Evolutionary conservation across 805 yeast genomes (phyloP).

Genomic region (Ogataea populi-albae): DNA sequence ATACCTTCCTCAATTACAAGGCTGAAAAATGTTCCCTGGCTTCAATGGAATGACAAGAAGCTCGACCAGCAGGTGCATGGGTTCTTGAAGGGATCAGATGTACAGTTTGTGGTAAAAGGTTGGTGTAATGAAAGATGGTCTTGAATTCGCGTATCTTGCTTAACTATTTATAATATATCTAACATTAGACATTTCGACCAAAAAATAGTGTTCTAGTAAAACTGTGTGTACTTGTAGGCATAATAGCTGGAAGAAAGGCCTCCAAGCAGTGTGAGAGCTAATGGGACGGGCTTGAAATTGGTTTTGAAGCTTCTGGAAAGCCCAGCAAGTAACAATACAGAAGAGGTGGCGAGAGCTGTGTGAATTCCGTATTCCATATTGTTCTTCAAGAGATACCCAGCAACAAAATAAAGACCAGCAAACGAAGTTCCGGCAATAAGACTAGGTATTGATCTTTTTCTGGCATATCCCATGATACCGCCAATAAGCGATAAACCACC

Average conservation of each 20-base stretch:
- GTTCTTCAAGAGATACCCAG: constrained; percentile 70
- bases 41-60: constrained; percentile 9
- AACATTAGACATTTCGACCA: too few species aligned
- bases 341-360: constrained; percentile 70
- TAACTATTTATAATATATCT: too few species aligned
- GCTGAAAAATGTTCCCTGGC: constrained; percentile 16
- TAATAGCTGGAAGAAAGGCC: constrained; percentile 64
- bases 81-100: constrained; percentile 10
- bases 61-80: constrained; percentile 15
- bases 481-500: constrained; percentile 32
- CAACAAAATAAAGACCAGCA: constrained; percentile 57
- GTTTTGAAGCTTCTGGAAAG: constrained; percentile 57
- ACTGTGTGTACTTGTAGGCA: constrained; percentile 70
- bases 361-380: constrained; percentile 81
- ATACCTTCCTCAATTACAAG: too few species aligned
- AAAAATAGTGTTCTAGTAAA: constrained; percentile 40
- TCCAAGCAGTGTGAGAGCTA: constrained; percentile 62
- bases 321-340: constrained; percentile 66
- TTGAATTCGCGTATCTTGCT: background rate
- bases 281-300: constrained; percentile 68
- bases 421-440: constrained; percentile 70
- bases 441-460: constrained; percentile 76
- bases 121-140: constrained; percentile 44
- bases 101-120: constrained; percentile 43
- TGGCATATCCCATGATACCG: constrained; percentile 35